phyloP scores from a whole-genome alignment of 2,329 filamentous ascomycete genomes.

The Calonectria ilicicola region DNA sequence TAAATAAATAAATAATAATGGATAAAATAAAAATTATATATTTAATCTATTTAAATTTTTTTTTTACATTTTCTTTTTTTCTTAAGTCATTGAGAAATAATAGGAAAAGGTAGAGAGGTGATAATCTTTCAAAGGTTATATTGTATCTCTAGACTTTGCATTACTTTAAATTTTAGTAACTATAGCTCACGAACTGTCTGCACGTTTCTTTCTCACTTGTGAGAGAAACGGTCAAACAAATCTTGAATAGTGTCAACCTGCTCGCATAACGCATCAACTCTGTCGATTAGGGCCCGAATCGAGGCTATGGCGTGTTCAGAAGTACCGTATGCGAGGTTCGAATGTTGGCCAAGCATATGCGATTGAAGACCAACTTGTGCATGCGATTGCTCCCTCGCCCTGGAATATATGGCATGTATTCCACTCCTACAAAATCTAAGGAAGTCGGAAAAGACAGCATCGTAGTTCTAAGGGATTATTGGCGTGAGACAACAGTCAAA shows the following conservation, averaged over 20 bases:
- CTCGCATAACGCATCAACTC: not conserved
- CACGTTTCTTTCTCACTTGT: not conserved
- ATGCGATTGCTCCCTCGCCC: not conserved
- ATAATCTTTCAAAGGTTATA: no score
- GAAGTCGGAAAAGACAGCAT: not conserved
- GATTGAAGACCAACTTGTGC: not conserved
- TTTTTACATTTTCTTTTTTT: no score
- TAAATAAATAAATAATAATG: no score
- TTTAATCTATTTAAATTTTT: no score
- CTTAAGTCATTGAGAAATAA: no score
- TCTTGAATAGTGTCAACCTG: not conserved
- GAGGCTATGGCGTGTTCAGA: not conserved
- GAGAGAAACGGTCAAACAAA: not conserved
- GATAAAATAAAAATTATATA: no score
- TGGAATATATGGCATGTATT: not conserved
- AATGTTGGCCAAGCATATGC: no score
- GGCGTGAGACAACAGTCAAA: not conserved
- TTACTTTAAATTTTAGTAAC: no score
- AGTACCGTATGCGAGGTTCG: not conserved
- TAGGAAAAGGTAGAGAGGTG: no score
- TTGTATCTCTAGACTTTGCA: no score
- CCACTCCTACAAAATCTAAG: not conserved
- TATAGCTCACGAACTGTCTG: no score
- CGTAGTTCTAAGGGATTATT: not conserved
- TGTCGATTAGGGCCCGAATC: not conserved